Conservation (phyloP, 2,329 filamentous ascomycete species). For the Xylaria hypoxylon region DNA sequence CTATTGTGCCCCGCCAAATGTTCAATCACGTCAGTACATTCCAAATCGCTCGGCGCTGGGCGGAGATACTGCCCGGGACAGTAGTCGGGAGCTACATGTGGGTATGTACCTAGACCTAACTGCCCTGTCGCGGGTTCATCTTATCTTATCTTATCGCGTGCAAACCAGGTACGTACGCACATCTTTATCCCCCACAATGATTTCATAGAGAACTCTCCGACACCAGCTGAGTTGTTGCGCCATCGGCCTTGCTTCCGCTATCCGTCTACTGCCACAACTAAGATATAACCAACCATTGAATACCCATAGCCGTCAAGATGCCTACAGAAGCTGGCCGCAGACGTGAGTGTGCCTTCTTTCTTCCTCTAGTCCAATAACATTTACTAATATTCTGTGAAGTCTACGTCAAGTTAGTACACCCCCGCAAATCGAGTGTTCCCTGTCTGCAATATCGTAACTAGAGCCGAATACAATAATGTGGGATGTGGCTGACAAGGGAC, state of each 20-base stretch:
- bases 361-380: not conserved
- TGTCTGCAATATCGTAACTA: not conserved
- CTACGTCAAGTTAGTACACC: constrained; percentile 39
- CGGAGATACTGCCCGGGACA: not conserved
- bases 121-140: not conserved
- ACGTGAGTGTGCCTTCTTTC: constrained; percentile 20
- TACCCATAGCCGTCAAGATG: constrained; percentile 30
- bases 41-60: constrained; percentile 31
- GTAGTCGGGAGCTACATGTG: not conserved
- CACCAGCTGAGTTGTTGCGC: constrained; percentile 20
- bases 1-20: constrained; percentile 31
- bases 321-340: constrained; percentile 37
- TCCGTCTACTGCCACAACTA: constrained; percentile 3
- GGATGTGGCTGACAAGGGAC: constrained; percentile 25
- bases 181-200: constrained; percentile 25
- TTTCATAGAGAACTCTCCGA: constrained; percentile 23
- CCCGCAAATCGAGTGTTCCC: constrained; percentile 8
- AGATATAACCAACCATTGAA: not conserved
- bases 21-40: constrained; percentile 38
- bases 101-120: not conserved
- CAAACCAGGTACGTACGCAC: constrained; percentile 14
- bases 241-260: constrained; percentile 9
- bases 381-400: constrained; percentile 28
- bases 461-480: not conserved
- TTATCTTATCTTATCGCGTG: constrained; percentile 29